Conservation (phyloP, 2,329 filamentous ascomycete species). For the Hymenotorrendiella dingleyae region DNA sequence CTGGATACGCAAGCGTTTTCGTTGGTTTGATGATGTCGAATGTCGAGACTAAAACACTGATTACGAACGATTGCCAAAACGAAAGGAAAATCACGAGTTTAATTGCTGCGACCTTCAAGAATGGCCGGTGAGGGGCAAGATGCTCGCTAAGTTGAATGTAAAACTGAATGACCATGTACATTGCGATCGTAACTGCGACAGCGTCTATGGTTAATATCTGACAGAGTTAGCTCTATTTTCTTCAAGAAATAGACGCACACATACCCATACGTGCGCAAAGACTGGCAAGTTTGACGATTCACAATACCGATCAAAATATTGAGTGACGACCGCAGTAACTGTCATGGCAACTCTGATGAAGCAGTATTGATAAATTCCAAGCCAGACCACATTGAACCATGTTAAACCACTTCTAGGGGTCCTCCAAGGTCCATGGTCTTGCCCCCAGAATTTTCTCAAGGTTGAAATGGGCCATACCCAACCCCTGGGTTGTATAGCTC, state of each 20-base stretch:
- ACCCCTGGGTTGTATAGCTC: slow-evolving; percentile 57
- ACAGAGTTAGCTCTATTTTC: neutral
- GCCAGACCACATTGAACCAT: slow-evolving; percentile 86
- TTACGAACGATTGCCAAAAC: slow-evolving; percentile 72
- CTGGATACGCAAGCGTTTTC: slow-evolving; percentile 58
- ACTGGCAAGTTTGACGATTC: slow-evolving; percentile 70
- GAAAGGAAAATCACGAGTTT: slow-evolving; percentile 89
- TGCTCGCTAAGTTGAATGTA: slow-evolving; percentile 70
- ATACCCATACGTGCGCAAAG: slow-evolving; percentile 81
- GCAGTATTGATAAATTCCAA: slow-evolving; percentile 80
- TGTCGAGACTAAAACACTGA: slow-evolving; percentile 52
- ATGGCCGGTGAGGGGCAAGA: slow-evolving; percentile 62
- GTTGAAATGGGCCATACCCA: slow-evolving; percentile 72
- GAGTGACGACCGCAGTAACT: slow-evolving; percentile 66
- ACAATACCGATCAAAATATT: slow-evolving; percentile 68
- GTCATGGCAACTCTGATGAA: slow-evolving; percentile 76
- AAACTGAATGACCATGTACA: slow-evolving; percentile 86
- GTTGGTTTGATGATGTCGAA: slow-evolving; percentile 56
- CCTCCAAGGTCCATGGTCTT: slow-evolving; percentile 62
- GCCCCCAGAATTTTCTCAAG: slow-evolving; percentile 65
- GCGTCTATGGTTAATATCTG: slow-evolving; percentile 64
- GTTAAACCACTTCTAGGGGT: slow-evolving; percentile 76
- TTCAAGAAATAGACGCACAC: slow-evolving; percentile 15
- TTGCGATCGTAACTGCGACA: slow-evolving; percentile 70
- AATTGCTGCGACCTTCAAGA: slow-evolving; percentile 78